These are phyloP conservation scores for Lepidium sativum DNA, from an alignment of 345 rosid species.

Conservation along the genomic window DNA sequence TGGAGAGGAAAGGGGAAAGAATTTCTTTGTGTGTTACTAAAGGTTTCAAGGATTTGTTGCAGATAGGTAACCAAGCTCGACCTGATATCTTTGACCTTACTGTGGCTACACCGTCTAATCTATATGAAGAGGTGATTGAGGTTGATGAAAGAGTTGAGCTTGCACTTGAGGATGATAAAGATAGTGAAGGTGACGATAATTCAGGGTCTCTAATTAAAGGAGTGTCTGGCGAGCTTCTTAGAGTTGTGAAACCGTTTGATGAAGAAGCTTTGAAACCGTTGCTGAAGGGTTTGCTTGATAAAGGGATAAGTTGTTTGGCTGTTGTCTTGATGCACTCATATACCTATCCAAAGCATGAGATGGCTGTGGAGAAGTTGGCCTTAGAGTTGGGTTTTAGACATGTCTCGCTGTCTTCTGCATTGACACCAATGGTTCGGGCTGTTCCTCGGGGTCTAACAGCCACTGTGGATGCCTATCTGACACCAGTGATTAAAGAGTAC, in stretches of 20 bases:
- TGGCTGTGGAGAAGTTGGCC: constrained; percentile 76
- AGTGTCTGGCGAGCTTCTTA: constrained; percentile 79
- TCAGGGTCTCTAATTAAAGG: constrained; percentile 46
- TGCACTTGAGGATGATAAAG: constrained; percentile 36
- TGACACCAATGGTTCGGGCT: constrained; percentile 96
- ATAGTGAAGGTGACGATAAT: constrained; percentile 1
- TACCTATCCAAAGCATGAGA: constrained; percentile 78
- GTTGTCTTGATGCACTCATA: constrained; percentile 91
- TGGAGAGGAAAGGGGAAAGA: constrained; percentile 94
- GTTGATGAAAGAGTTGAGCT: constrained; percentile 92
- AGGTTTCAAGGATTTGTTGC: constrained; percentile 85
- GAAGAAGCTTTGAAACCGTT: constrained; percentile 51
- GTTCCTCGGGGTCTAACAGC: constrained; percentile 98
- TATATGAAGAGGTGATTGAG: constrained; percentile 80
- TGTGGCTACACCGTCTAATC: constrained; percentile 69
- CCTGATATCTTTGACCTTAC: constrained; percentile 85
- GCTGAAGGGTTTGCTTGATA: constrained; percentile 54
- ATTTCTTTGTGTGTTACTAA: constrained; percentile 81
- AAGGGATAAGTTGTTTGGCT: constrained; percentile 84
- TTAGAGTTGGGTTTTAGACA: constrained; percentile 73
- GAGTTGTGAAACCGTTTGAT: constrained; percentile 62
- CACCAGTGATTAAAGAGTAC: constrained; percentile 89
- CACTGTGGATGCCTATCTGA: constrained; percentile 89
- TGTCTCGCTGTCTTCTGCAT: constrained; percentile 83
- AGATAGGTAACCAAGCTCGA: constrained; percentile 94